Base-by-base conservation (phyloP, 1,284 basidiomycete species). In the Leccinum variabile region DNA sequence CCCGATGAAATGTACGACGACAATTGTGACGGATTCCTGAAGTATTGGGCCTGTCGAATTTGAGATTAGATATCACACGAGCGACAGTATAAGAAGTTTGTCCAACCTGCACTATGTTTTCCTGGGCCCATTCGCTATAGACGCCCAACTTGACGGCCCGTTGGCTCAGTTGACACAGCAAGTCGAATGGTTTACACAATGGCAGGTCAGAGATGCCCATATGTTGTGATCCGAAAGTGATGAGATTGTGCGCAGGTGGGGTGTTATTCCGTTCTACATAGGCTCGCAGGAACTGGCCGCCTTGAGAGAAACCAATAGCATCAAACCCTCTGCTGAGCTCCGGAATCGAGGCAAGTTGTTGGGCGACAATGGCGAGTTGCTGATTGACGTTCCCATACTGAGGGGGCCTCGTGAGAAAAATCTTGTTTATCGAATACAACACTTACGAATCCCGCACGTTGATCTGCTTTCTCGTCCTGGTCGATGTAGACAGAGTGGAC, bases 251-350 rank as follows among this genome's bases (percentile, higher is more conserved):
- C 10, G 95, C 77, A 0, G 86, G 86, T 0, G 92, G 93, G 13
- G 80, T 78, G 71, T 94, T 93, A 76, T 91, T 94, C 55, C 88
- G 82, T 73, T 98, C 92, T 16, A 93, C 87, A 67, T 96, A 95
- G 35, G 90, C 95, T 13, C 97, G 86, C 49, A 98, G 82, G 76
- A 98, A 96, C 69, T 97, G 93, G 1, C 97, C 96, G 39, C 86
- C 95, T 84, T 97, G 95, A 1, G 92, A 95, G 76, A 97, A 92
- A 0, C 95, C 95, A 61, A 97, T 90, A 2, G 90, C 95, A 74
- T 97, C 93, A 70, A 96, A 97, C 14, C 95, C 95, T 49, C 75
- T 70, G 54, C 78, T 64, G 8, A 98, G 82, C 70, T 97, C 89
- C 0, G 88, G 81, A 30, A 95, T 82, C 2, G 74, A 78, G 32